Evolutionary conservation across 495 filamentous ascomycete species (phyloP).

Genomic region (Aspergillus egyptiacus): DNA sequence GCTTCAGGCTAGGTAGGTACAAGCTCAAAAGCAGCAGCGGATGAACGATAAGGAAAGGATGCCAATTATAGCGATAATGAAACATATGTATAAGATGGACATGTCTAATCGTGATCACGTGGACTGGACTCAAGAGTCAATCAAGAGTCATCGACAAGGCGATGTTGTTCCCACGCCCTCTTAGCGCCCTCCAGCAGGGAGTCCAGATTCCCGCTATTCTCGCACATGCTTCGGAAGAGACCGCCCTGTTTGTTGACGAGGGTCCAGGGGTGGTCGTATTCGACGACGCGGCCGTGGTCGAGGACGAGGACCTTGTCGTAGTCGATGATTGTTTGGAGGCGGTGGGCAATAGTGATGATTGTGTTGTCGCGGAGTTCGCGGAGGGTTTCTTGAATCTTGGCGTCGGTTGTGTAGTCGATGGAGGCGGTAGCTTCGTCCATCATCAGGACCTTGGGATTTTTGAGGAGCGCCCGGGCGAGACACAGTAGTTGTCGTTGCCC

Average conservation of each 20-base stretch:
- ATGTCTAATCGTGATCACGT: no score
- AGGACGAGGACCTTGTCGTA: conserved; percentile 98
- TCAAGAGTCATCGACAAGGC: conserved; percentile 47
- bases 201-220: conserved; percentile 86
- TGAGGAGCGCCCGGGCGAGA: conserved; percentile 88
- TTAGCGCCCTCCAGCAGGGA: conserved; percentile 66
- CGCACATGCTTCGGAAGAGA: conserved; percentile 86
- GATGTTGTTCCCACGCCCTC: conserved; percentile 56
- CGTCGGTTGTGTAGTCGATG: conserved; percentile 94
- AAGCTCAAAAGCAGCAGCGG: background rate
- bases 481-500: conserved; percentile 95
- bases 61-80: conserved; percentile 1
- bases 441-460: conserved; percentile 82
- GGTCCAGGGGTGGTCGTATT: conserved; percentile 83
- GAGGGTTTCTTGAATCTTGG: conserved; percentile 93
- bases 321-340: conserved; percentile 92
- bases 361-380: conserved; percentile 80
- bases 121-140: no score
- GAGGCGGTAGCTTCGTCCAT: conserved; percentile 99
- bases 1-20: background rate
- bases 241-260: conserved; percentile 63
- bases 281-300: conserved; percentile 80
- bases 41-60: conserved; percentile 3
- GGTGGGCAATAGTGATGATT: conserved; percentile 97
- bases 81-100: conserved; percentile 8